Conservation (phyloP, 1,284 basidiomycete genomes). For the Apiotrichum porosum region DNA sequence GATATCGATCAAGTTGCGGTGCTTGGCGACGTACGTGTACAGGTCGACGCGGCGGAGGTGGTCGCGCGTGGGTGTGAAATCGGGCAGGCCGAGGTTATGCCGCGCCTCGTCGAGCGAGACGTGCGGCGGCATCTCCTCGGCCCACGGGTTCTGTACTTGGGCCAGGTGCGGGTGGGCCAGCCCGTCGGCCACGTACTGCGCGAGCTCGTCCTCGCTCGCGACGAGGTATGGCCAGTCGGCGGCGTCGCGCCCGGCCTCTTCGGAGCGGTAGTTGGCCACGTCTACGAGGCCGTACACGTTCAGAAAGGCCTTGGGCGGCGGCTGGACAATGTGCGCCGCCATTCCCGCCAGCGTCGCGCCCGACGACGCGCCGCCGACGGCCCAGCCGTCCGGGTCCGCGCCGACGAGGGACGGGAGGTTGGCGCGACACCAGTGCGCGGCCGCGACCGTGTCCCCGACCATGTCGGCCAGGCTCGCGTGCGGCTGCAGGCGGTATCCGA, state of each 20-base stretch:
- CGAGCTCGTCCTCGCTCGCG: not conserved
- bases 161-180: conserved; percentile 2
- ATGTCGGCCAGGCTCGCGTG: conserved; percentile 24
- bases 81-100: conserved; percentile 4
- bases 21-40: conserved; percentile 8
- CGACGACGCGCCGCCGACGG: conserved; percentile 22
- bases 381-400: conserved; percentile 20
- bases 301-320: conserved; percentile 3
- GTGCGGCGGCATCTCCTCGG: conserved; percentile 9
- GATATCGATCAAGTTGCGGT: conserved; percentile 9
- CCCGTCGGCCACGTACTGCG: not conserved
- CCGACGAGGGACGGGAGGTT: conserved; percentile 8
- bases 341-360: conserved; percentile 10
- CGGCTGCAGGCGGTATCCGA: conserved; percentile 30
- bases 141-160: conserved; percentile 7
- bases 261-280: conserved; percentile 2
- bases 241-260: not conserved
- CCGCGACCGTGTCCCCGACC: conserved; percentile 23
- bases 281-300: conserved; percentile 15
- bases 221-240: conserved; percentile 3
- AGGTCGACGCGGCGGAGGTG: conserved; percentile 6
- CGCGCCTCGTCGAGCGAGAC: conserved; percentile 7
- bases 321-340: not conserved
- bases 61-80: conserved; percentile 2
- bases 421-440: conserved; percentile 18